phyloP scores from a whole-genome alignment of 345 rosid genomes.

The Gossypium anomalum region DNA sequence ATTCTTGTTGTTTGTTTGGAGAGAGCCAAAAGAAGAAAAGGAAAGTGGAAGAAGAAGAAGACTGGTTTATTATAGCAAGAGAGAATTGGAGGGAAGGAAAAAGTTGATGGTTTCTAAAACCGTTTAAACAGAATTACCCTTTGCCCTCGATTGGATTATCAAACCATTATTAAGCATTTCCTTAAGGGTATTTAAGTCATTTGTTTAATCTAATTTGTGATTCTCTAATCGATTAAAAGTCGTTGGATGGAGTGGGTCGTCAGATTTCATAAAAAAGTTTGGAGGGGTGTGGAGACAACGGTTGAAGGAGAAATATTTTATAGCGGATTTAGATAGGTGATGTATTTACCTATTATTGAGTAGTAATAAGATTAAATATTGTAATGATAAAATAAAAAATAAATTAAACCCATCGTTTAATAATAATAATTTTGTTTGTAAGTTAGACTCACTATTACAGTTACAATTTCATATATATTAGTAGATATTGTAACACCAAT shows the following conservation, averaged over 20 bases:
- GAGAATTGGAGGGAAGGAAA: slow-evolving; percentile 6
- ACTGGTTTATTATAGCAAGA: slow-evolving; percentile 1
- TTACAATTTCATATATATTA: too few species aligned
- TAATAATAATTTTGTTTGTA: too few species aligned
- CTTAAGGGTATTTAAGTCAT: not conserved
- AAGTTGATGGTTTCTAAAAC: not conserved
- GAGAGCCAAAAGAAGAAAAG: not conserved
- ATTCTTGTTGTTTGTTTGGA: not conserved
- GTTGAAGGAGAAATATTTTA: too few species aligned
- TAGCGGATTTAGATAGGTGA: too few species aligned
- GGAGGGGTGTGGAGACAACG: not conserved
- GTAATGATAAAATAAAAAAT: too few species aligned
- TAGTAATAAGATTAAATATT: rapidly evolving
- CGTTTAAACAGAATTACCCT: slow-evolving; percentile 4
- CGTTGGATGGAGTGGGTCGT: not conserved
- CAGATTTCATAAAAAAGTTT: not conserved
- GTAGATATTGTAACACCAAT: too few species aligned
- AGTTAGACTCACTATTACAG: too few species aligned
- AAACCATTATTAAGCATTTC: too few species aligned
- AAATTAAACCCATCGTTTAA: too few species aligned
- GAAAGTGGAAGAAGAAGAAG: not conserved
- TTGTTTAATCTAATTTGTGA: not conserved
- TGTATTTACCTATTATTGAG: too few species aligned
- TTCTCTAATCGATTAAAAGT: not conserved
- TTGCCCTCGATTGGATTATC: not conserved